Percentiles rank a stretch among this genome's conserved stretches.
Evolutionary conservation across 2,329 filamentous ascomycete species (phyloP).

Genomic region (Meredithiella fracta): DNA sequence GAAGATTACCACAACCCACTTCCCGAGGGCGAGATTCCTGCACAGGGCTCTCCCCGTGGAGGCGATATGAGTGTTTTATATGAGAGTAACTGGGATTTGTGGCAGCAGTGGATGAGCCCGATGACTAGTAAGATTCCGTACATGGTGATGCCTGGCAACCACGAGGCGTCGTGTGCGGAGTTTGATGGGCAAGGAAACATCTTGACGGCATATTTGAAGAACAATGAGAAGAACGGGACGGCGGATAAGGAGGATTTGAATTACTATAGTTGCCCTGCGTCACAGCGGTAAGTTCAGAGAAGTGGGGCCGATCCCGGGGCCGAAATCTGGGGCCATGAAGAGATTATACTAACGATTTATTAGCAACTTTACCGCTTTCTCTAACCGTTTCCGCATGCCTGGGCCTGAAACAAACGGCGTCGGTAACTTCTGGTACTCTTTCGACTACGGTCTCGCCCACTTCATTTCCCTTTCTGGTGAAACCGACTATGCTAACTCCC

Average conservation of each 20-base stretch:
- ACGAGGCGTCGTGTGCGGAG: slow-evolving; percentile 32
- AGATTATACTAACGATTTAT: not conserved
- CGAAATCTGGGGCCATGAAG: too few species aligned
- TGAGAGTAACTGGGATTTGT: slow-evolving; percentile 35
- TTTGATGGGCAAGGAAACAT: slow-evolving; percentile 29
- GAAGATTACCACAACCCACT: slow-evolving; percentile 27
- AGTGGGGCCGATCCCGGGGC: too few species aligned
- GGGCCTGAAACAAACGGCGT: slow-evolving; percentile 31
- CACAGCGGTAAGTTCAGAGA: slow-evolving; percentile 24
- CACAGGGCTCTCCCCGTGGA: slow-evolving; percentile 30
- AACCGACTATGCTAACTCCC: slow-evolving; percentile 33
- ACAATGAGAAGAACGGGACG: slow-evolving; percentile 27
- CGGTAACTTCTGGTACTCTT: slow-evolving; percentile 38
- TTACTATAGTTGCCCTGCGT: slow-evolving; percentile 36
- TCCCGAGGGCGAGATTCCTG: slow-evolving; percentile 27
- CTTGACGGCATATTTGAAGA: slow-evolving; percentile 30
- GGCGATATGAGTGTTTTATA: slow-evolving; percentile 34
- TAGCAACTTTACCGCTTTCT: slow-evolving; percentile 32
- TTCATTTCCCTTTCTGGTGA: slow-evolving; percentile 32
- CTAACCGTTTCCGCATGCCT: slow-evolving; percentile 35
- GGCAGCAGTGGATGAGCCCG: slow-evolving; percentile 32
- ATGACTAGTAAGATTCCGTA: slow-evolving; percentile 29
- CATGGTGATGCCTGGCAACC: slow-evolving; percentile 35
- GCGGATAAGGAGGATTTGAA: slow-evolving; percentile 23
- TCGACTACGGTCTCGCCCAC: slow-evolving; percentile 37